Conservation (phyloP, 2,329 filamentous ascomycete genomes). For the Penicillium nordicum region DNA sequence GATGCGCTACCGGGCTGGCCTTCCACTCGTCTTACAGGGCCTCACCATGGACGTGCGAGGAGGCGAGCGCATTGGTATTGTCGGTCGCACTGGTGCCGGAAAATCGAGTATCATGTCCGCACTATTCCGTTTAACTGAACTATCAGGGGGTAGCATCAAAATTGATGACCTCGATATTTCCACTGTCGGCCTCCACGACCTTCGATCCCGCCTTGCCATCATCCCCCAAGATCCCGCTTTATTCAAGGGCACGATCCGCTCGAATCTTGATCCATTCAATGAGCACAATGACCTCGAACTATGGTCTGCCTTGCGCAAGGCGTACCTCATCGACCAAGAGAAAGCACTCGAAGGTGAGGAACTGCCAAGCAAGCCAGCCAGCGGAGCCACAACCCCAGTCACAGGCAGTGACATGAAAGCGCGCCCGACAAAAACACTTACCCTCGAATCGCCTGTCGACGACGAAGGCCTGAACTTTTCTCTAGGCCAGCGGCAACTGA, state of each 20-base stretch:
- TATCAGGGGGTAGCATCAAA: conserved; percentile 40
- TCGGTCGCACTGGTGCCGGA: conserved; percentile 46
- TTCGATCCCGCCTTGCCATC: conserved; percentile 44
- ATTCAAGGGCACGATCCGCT: conserved; percentile 44
- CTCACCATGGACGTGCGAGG: conserved; percentile 50
- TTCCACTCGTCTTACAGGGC: conserved; percentile 70
- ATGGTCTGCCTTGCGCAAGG: conserved; percentile 46
- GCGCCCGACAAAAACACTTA: conserved; percentile 12
- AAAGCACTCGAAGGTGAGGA: conserved; percentile 46
- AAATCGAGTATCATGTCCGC: conserved; percentile 49
- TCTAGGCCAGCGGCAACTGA: conserved; percentile 88
- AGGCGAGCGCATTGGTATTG: conserved; percentile 49
- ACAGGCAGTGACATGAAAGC: conserved; percentile 41
- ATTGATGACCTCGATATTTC: conserved; percentile 46
- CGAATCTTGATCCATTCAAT: conserved; percentile 46
- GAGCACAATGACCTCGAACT: conserved; percentile 47
- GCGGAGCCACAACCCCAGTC: conserved; percentile 41
- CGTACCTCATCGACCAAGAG: conserved; percentile 47
- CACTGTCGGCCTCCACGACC: conserved; percentile 40
- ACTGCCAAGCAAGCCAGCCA: conserved; percentile 1
- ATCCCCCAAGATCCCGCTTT: conserved; percentile 48
- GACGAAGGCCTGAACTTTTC: conserved; percentile 97
- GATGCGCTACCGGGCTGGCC: conserved; percentile 71
- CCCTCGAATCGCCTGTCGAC: conserved; percentile 77
- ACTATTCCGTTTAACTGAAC: conserved; percentile 44